These are phyloP conservation scores for Rhododendron kiyosumense DNA, from an alignment of 148 eudicot species.

Conservation along the genomic window DNA sequence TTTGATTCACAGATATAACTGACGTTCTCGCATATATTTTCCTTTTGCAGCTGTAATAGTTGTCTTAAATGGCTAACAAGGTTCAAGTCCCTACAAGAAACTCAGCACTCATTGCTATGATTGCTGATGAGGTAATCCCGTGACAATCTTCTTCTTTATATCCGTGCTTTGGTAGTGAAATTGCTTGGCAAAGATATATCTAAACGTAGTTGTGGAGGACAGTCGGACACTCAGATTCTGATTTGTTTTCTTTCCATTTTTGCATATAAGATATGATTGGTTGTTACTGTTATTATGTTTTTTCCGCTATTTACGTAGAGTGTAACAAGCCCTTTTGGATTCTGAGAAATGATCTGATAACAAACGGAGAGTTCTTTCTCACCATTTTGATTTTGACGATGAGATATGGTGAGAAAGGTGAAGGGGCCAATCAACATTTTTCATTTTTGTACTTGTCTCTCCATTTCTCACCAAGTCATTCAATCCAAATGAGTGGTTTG, in stretches of 20 bases:
- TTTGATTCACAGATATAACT: neutral
- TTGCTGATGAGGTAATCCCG: slow-evolving; percentile 57
- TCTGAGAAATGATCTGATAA: neutral
- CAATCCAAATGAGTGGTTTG: neutral
- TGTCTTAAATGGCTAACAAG: slow-evolving; percentile 53
- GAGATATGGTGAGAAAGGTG: neutral
- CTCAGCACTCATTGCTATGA: slow-evolving; percentile 75
- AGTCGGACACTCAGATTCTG: neutral
- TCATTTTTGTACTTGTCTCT: neutral
- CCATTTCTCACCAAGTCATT: neutral
- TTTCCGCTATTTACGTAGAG: neutral
- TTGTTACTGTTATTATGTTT: neutral
- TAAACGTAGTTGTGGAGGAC: neutral
- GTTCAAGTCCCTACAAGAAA: slow-evolving; percentile 51
- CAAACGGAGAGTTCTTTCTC: neutral
- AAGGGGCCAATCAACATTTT: neutral
- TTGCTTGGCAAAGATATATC: neutral
- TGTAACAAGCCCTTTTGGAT: neutral
- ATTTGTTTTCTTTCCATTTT: neutral
- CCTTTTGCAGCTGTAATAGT: neutral
- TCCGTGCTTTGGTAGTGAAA: neutral
- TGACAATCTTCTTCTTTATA: slow-evolving; percentile 1
- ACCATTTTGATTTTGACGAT: too few species aligned
- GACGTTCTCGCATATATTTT: neutral
- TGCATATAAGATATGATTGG: neutral